Conservation (phyloP, 371 early-diverging fungal species). For the Aphelidium insulamus region DNA sequence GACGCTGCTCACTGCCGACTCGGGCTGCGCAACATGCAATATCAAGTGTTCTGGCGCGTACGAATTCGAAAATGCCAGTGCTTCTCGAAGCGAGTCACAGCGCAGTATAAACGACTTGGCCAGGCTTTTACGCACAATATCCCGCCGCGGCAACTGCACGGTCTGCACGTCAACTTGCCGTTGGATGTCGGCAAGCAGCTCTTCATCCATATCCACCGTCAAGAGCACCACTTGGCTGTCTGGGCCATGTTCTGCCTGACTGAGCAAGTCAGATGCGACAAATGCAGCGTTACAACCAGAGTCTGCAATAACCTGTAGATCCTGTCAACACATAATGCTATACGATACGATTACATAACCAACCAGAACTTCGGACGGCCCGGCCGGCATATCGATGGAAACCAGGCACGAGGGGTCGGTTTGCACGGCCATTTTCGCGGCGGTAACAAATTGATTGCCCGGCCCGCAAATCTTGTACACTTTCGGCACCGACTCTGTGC, state of each 20-base stretch:
- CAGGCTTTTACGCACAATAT: constrained; percentile 66
- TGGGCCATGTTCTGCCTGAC: constrained; percentile 91
- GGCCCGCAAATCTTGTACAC: constrained; percentile 98
- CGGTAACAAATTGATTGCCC: constrained; percentile 95
- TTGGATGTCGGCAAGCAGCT: constrained; percentile 45
- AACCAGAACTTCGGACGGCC: constrained; percentile 88
- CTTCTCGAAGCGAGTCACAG: constrained; percentile 44
- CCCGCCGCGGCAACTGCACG: constrained; percentile 56
- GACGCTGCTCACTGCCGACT: constrained; percentile 30
- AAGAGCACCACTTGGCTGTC: constrained; percentile 92
- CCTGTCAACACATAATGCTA: not conserved
- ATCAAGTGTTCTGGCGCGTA: constrained; percentile 96
- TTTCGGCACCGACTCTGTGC: constrained; percentile 83
- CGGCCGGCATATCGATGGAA: constrained; percentile 96
- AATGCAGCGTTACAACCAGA: constrained; percentile 54
- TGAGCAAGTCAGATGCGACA: constrained; percentile 82
- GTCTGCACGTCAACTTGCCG: constrained; percentile 61
- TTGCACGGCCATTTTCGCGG: constrained; percentile 89
- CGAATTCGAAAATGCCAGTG: constrained; percentile 68
- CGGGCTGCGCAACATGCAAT: constrained; percentile 59
- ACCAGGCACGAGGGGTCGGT: constrained; percentile 78
- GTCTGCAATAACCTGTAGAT: constrained; percentile 67
- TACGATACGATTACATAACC: constrained; percentile 4
- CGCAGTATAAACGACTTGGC: constrained; percentile 52
- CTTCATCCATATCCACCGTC: constrained; percentile 41